These are phyloP conservation scores for Monosporascus sp. DNA, from an alignment of 2,329 filamentous ascomycete species.

Conservation along the genomic window DNA sequence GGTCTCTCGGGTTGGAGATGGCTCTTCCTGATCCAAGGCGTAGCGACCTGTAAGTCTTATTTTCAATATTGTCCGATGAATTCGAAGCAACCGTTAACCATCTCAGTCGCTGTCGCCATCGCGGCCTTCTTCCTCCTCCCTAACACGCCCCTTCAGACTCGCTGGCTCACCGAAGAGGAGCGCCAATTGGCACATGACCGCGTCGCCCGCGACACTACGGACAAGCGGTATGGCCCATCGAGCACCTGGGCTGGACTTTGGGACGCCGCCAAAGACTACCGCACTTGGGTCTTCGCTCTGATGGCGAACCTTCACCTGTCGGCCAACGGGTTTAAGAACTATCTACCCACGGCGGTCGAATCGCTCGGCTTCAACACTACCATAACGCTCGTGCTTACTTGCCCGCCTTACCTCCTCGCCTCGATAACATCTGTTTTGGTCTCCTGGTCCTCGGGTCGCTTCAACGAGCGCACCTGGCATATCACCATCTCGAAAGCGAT, in stretches of 20 bases:
- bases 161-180: conserved; percentile 38
- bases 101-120: conserved; percentile 13
- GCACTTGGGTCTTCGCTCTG: conserved; percentile 38
- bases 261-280: conserved; percentile 35
- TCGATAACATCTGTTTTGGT: conserved; percentile 31
- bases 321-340: conserved; percentile 22
- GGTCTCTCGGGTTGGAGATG: background rate
- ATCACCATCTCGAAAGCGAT: conserved; percentile 34
- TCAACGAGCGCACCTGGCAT: conserved; percentile 44
- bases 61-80: too few relatives aligned
- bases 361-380: conserved; percentile 37
- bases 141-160: conserved; percentile 31
- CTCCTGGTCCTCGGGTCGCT: conserved; percentile 34
- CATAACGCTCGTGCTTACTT: conserved; percentile 41
- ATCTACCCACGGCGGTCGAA: conserved; percentile 31
- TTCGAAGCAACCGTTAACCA: background rate
- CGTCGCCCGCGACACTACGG: conserved; percentile 25
- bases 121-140: conserved; percentile 31
- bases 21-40: background rate
- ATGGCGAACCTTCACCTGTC: conserved; percentile 39
- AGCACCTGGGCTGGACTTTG: conserved; percentile 33
- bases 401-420: conserved; percentile 30
- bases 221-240: conserved; percentile 28
- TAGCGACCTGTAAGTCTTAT: conserved; percentile 10
- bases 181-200: conserved; percentile 35